Percentiles rank a stretch among this genome's conserved stretches.
phyloP scores from a whole-genome alignment of 2,329 filamentous ascomycete species.

The Paramyrothecium roridum region DNA sequence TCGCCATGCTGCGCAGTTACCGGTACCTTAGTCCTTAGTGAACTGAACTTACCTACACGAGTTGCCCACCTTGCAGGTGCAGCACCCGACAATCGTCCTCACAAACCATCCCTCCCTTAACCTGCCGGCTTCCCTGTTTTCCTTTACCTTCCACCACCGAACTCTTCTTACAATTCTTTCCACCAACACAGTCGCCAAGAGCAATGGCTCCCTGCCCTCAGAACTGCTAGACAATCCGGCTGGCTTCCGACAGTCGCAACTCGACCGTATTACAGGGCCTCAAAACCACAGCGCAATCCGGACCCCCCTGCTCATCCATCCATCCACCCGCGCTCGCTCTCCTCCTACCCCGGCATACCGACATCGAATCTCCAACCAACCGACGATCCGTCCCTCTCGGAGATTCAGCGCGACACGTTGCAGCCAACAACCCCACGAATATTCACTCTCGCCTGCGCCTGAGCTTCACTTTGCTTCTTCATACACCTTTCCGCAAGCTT shows the following conservation, averaged over 20 bases:
- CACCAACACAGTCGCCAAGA: conserved; percentile 2
- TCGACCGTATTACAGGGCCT: conserved; percentile 13
- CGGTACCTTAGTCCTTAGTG: too few relatives aligned
- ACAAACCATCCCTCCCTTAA: conserved; percentile 2
- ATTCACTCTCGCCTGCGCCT: neutral
- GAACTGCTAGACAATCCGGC: conserved; percentile 18
- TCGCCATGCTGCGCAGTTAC: neutral
- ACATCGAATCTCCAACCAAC: conserved; percentile 4
- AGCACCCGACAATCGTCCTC: neutral
- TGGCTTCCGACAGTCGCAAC: conserved; percentile 15
- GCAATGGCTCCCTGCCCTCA: conserved; percentile 14
- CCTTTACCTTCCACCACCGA: conserved; percentile 7
- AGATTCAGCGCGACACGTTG: too few relatives aligned
- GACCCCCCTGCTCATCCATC: conserved; percentile 11
- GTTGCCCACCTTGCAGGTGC: neutral
- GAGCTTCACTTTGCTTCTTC: neutral
- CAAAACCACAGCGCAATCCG: conserved; percentile 3
- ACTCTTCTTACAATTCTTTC: neutral
- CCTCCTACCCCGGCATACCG: conserved; percentile 6
- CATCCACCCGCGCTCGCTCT: conserved; percentile 15
- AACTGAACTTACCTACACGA: too few relatives aligned
- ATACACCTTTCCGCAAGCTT: neutral
- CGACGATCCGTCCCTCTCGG: neutral
- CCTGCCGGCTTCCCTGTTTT: conserved; percentile 2
- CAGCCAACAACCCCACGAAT: too few relatives aligned